phyloP scores from a whole-genome alignment of 225 moss, liverwort and hornwort species.

The Ulota crispa region DNA sequence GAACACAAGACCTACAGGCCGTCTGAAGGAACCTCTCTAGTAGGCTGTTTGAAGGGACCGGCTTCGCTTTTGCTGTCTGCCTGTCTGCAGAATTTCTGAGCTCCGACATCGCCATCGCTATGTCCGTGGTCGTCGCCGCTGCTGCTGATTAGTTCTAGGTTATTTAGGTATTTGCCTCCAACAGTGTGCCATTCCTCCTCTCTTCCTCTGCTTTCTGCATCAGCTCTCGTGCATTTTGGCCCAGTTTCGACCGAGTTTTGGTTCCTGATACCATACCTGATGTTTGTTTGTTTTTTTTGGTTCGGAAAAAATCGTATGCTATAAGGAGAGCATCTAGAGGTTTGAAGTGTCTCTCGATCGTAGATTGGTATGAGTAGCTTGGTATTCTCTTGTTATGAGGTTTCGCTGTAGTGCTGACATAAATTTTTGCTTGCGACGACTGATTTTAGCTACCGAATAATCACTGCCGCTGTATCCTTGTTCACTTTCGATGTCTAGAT shows the following conservation, averaged over 20 bases:
- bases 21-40: background rate
- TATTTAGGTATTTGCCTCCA: background rate
- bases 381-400: slow-evolving; percentile 6
- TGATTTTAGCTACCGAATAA: background rate
- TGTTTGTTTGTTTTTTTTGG: background rate
- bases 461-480: background rate
- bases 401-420: slow-evolving; percentile 2
- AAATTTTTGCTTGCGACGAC: slow-evolving; percentile 6
- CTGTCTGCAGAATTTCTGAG: slow-evolving; percentile 6
- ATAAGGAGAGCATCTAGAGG: background rate
- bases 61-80: background rate
- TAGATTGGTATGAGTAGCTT: background rate
- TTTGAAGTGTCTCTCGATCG: background rate
- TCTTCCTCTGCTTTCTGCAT: background rate
- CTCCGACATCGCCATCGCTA: slow-evolving; percentile 34
- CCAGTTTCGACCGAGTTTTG: slow-evolving; percentile 17
- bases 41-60: background rate
- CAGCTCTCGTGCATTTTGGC: slow-evolving; percentile 17
- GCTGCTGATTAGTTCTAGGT: background rate
- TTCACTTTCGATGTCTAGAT: slow-evolving; percentile 3
- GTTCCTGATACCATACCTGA: background rate
- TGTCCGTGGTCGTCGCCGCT: background rate
- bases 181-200: background rate
- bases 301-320: background rate
- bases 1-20: background rate